Conservation (phyloP, 2,329 filamentous ascomycete genomes). For the Aspergillus proliferans region DNA sequence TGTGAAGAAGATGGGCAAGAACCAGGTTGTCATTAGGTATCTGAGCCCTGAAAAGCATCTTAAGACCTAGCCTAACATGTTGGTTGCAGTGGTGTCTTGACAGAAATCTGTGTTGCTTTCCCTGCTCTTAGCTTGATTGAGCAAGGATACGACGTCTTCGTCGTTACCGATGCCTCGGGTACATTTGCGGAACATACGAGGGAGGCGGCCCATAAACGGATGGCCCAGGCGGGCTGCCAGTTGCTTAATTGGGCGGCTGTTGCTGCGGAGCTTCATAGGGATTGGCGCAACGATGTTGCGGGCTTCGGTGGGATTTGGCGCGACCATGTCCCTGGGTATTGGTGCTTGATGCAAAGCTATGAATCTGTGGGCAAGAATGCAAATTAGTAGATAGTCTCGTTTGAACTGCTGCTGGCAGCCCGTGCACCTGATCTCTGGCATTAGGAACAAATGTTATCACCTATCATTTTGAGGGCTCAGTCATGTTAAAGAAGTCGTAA, state of each 20-base stretch:
- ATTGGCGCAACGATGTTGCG: constrained; percentile 9
- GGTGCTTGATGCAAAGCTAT: constrained; percentile 1
- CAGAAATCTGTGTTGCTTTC: constrained; percentile 55
- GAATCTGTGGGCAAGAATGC: not conserved
- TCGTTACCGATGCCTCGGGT: constrained; percentile 65
- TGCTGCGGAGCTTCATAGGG: constrained; percentile 6
- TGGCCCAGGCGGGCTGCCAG: constrained; percentile 4
- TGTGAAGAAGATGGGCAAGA: constrained; percentile 58
- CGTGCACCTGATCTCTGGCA: no score
- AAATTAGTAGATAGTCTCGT: no score
- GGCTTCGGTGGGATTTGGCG: constrained; percentile 9
- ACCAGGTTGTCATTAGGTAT: constrained; percentile 61
- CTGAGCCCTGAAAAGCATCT: not conserved
- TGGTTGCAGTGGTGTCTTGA: not conserved
- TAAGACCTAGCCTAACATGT: not conserved
- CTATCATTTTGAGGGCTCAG: no score
- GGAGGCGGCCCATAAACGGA: constrained; percentile 1
- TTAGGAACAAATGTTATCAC: no score
- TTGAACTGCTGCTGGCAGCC: no score
- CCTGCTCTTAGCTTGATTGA: constrained; percentile 64
- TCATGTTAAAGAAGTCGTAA: no score
- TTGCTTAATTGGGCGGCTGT: constrained; percentile 6
- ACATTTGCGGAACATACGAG: constrained; percentile 55
- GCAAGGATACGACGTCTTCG: constrained; percentile 67
- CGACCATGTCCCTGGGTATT: constrained; percentile 9